Evolutionary conservation across 768 basidiomycete genomes (phyloP), one percentile per base, ranked within the genome.

Genomic region (Serendipita sp.): DNA sequence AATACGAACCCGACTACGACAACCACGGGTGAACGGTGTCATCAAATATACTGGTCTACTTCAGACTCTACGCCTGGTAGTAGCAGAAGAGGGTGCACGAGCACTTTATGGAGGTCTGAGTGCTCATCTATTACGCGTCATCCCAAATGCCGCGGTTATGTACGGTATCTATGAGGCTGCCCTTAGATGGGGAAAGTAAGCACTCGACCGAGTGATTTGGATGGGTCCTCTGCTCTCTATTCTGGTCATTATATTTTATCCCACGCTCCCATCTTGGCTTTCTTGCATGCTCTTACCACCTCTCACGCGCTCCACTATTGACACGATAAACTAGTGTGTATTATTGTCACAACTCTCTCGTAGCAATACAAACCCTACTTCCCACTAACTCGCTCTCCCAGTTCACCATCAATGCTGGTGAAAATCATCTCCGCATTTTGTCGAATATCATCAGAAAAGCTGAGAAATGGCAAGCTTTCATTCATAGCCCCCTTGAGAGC

Each of bases 71-170:
- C 81, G 79, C 22, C 79, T 93, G 3, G 83, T 99, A 64, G 79
- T 95, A 42, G 82, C 81, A 2, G 96, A 99, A 71, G 96, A 99
- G 71, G 96, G 93, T 26, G 82, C 82, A 1, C 78, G 83, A 43
- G 83, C 88, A 3, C 71, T 98, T 20, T 98, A 99, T 68, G 87
- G 90, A 34, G 96, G 96, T 9, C 80, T 99, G 62, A 87, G 85
- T 61, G 93, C 96, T 0, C 96, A 98, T 71, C 78, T 99, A 63
- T 86, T 99, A 82, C 85, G 96, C 58, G 93, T 97, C 63, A 90
- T 99, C 2, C 95, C 95, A 4, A 99, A 99, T 68, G 95, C 95
- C 0, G 88, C 87, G 0, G 90, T 94, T 66, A 97, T 98, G 95
- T 99, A 86, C 75, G 84, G 84, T 65, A 92, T 96, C 70, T 97